Conservation (phyloP, 2,329 filamentous ascomycete species). For the Cladosporium sp. region DNA sequence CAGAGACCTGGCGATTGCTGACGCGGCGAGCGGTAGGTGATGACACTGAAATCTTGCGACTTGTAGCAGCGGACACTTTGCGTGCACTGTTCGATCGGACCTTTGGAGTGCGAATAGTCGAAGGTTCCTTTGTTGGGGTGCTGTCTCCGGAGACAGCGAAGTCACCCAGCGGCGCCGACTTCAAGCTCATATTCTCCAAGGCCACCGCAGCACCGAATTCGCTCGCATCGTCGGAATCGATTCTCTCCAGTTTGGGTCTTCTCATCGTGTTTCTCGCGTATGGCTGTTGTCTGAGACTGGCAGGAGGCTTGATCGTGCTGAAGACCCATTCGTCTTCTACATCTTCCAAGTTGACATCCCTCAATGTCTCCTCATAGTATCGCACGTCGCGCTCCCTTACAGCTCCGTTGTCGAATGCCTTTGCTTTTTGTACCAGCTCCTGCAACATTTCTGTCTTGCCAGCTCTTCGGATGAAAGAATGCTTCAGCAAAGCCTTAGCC, state of each 20-base stretch:
- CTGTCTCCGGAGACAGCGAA: constrained; percentile 15
- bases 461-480: constrained; percentile 81
- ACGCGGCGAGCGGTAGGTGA: constrained; percentile 31
- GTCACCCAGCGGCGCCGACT: constrained; percentile 38
- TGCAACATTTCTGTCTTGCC: constrained; percentile 85
- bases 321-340: constrained; percentile 91
- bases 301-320: constrained; percentile 71
- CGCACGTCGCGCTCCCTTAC: constrained; percentile 51
- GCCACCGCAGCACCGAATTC: constrained; percentile 35
- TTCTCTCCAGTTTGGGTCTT: constrained; percentile 43
- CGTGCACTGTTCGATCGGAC: constrained; percentile 28
- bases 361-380: constrained; percentile 90
- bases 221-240: constrained; percentile 36
- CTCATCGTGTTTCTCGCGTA: constrained; percentile 42
- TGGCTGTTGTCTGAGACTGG: constrained; percentile 51
- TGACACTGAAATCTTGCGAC: constrained; percentile 28
- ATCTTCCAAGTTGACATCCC: constrained; percentile 41
- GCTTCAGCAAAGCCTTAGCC: constrained; percentile 79
- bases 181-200: constrained; percentile 39
- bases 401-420: constrained; percentile 65
- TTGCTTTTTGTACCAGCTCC: constrained; percentile 77
- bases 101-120: constrained; percentile 36
- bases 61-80: constrained; percentile 36
- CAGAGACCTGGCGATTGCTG: constrained; percentile 29
- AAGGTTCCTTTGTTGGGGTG: constrained; percentile 25